A percentile compares a stretch with the other conserved stretches of the same genome.
Conservation (phyloP, 768 basidiomycete genomes). For the Serendipita sp. region DNA sequence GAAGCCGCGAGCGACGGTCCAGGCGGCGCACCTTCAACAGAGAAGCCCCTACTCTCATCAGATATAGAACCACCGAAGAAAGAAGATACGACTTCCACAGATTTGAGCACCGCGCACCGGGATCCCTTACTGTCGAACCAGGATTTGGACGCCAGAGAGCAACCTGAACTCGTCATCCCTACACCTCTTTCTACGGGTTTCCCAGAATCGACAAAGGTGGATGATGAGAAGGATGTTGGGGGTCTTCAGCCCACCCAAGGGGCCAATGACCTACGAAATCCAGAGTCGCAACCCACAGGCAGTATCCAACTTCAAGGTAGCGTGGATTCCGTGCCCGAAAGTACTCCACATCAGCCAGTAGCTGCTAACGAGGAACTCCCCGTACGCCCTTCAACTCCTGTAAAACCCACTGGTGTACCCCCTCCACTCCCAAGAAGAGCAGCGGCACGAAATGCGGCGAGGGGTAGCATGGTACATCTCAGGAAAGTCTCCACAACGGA, state of each 20-base stretch:
- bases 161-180: too few species aligned
- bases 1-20: background rate
- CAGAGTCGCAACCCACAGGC: constrained; percentile 15
- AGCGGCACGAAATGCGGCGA: constrained; percentile 12
- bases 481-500: constrained; percentile 4
- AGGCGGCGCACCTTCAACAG: background rate
- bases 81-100: too few species aligned
- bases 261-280: background rate
- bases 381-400: background rate
- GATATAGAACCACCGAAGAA: constrained; percentile 6
- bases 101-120: too few species aligned
- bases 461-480: constrained; percentile 4
- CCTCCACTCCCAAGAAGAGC: constrained; percentile 17
- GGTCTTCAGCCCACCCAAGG: too few species aligned
- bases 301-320: constrained; percentile 18
- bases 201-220: too few species aligned
- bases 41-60: constrained; percentile 11
- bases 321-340: background rate
- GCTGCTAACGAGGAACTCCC: background rate
- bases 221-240: too few species aligned
- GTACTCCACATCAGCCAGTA: constrained; percentile 6
- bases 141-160: too few species aligned
- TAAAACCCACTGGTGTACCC: constrained; percentile 9
- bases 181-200: too few species aligned
- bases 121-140: too few species aligned